Evolutionary conservation across 306 rosid genomes (phyloP).

Genomic region (Bauhinia variegata): DNA sequence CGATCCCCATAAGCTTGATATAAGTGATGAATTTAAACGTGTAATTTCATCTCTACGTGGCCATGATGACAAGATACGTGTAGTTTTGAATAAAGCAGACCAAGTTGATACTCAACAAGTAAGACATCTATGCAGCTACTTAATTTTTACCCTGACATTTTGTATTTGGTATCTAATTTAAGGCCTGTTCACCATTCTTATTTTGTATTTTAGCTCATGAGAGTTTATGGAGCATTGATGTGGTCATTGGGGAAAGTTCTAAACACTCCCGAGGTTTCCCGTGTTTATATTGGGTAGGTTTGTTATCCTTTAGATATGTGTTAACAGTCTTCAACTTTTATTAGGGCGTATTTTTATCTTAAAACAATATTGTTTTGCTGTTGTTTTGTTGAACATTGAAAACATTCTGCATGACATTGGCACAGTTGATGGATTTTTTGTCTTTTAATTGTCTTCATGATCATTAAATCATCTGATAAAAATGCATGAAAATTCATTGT

Average conservation of each 20-base stretch:
- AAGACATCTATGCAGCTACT: conserved; percentile 27
- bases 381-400: conserved; percentile 8
- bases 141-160: not conserved
- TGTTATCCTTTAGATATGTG: conserved; percentile 1
- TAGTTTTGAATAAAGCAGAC: conserved; percentile 91
- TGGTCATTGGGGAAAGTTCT: conserved; percentile 93
- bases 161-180: conserved; percentile 1
- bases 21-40: conserved; percentile 91
- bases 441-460: no score
- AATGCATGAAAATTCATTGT: conserved; percentile 14
- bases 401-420: not conserved
- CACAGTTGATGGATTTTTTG: not conserved
- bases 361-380: not conserved
- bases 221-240: conserved; percentile 99
- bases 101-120: conserved; percentile 98
- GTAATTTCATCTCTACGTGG: conserved; percentile 83
- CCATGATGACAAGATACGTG: conserved; percentile 94
- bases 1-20: conserved; percentile 93
- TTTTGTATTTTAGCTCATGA: conserved; percentile 69
- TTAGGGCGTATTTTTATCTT: conserved; percentile 3
- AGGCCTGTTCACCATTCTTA: not conserved
- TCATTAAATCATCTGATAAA: no score
- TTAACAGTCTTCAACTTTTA: not conserved
- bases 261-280: conserved; percentile 87
- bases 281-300: conserved; percentile 89